Evolutionary conservation across 2,329 filamentous ascomycete genomes (phyloP).

Genomic region (Xylaria digitata): DNA sequence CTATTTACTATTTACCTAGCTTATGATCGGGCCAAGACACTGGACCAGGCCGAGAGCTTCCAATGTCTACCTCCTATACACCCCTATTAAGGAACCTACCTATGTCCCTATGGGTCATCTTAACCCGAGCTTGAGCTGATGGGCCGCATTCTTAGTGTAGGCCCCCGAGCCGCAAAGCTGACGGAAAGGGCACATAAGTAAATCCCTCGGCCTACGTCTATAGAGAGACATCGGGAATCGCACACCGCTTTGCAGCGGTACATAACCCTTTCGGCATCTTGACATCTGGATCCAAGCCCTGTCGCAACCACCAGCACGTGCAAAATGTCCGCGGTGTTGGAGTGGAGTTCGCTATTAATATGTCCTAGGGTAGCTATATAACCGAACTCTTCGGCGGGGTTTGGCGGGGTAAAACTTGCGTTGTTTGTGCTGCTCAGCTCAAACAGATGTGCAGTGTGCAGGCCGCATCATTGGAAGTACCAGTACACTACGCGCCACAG

Average conservation of each 20-base stretch:
- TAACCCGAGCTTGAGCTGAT: slow-evolving; percentile 21
- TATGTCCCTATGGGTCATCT: slow-evolving; percentile 5
- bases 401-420: slow-evolving; percentile 35
- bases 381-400: slow-evolving; percentile 28
- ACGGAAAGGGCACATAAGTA: slow-evolving; percentile 6
- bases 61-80: not conserved
- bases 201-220: not conserved
- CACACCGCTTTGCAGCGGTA: slow-evolving; percentile 32
- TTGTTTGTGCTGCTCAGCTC: slow-evolving; percentile 17
- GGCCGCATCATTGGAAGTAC: slow-evolving; percentile 1
- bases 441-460: slow-evolving; percentile 6
- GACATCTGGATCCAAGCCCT: not conserved
- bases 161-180: slow-evolving; percentile 10
- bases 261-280: slow-evolving; percentile 1
- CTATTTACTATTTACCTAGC: too few relatives aligned
- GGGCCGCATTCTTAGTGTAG: slow-evolving; percentile 5
- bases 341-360: slow-evolving; percentile 18
- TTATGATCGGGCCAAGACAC: slow-evolving; percentile 27
- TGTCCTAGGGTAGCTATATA: slow-evolving; percentile 17
- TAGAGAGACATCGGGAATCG: not conserved
- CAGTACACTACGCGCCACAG: not conserved
- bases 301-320: slow-evolving; percentile 32
- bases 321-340: slow-evolving; percentile 30
- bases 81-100: not conserved
- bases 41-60: slow-evolving; percentile 21